Conservation (phyloP, 208 protist genomes). For the Blastocrithidia nonstop region DNA sequence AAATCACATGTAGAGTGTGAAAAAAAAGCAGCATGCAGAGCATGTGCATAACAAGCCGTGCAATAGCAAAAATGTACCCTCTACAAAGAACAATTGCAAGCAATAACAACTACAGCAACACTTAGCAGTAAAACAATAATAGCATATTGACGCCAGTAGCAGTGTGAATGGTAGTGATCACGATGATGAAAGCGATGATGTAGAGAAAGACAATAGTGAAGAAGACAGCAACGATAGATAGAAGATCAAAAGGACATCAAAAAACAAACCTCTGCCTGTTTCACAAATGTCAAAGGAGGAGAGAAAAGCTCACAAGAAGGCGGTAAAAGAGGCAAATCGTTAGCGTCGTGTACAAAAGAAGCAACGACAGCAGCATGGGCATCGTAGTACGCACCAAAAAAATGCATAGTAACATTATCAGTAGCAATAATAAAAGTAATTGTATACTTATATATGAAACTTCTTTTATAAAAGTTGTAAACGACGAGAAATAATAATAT, state of each 20-base stretch:
- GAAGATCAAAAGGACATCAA: slow-evolving; percentile 1
- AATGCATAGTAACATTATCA: too few relatives aligned
- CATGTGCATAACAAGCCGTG: slow-evolving; percentile 3
- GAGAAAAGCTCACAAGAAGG: slow-evolving; percentile 53
- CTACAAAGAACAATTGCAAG: too few relatives aligned
- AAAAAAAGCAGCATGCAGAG: not conserved
- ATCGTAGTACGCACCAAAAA: too few relatives aligned
- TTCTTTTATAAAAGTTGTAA: slow-evolving; percentile 4
- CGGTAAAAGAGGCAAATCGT: slow-evolving; percentile 67
- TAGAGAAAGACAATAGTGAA: slow-evolving; percentile 3
- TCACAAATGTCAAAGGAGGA: slow-evolving; percentile 77
- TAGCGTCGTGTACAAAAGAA: slow-evolving; percentile 64
- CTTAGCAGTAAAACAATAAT: too few relatives aligned
- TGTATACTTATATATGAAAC: slow-evolving; percentile 3
- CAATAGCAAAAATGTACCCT: too few relatives aligned
- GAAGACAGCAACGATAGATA: slow-evolving; percentile 2
- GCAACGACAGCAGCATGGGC: too few relatives aligned
- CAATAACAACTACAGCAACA: too few relatives aligned
- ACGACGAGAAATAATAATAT: slow-evolving; percentile 15
- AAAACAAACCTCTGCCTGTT: slow-evolving; percentile 14
- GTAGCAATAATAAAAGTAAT: too few relatives aligned
- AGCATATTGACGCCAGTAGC: too few relatives aligned
- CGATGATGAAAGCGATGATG: not conserved
- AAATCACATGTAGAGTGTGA: not conserved
- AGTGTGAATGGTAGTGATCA: too few relatives aligned